Percentiles rank a stretch among this genome's conserved stretches.
Conservation (phyloP, 805 yeast species). For the Limtongozyma cylindracea region DNA sequence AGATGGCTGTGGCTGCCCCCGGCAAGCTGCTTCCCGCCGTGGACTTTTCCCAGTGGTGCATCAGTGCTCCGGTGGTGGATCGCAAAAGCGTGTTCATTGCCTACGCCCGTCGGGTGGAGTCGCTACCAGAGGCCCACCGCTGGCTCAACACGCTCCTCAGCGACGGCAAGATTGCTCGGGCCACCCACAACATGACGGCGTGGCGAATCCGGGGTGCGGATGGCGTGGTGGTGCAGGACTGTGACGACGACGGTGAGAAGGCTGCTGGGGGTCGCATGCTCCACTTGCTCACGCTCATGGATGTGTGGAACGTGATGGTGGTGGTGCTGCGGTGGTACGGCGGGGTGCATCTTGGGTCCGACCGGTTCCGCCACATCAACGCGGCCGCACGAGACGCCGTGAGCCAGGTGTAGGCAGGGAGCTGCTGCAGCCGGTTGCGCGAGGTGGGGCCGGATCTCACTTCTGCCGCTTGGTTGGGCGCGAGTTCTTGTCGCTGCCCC, state of each 20-base stretch:
- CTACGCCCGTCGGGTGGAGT: slow-evolving; percentile 32
- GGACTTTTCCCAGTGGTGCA: slow-evolving; percentile 40
- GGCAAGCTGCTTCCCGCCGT: neutral
- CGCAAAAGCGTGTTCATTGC: slow-evolving; percentile 74
- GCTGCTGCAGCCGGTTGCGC: no score
- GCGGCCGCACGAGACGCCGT: slow-evolving; percentile 73
- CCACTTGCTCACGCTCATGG: slow-evolving; percentile 56
- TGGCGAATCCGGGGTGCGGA: slow-evolving; percentile 44
- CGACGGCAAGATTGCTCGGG: slow-evolving; percentile 41
- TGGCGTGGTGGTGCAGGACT: slow-evolving; percentile 49
- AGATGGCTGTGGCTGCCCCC: slow-evolving; percentile 2
- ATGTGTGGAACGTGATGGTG: slow-evolving; percentile 64
- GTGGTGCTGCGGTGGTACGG: slow-evolving; percentile 87
- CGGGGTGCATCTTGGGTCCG: slow-evolving; percentile 81
- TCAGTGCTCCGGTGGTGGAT: slow-evolving; percentile 58
- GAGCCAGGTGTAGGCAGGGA: slow-evolving; percentile 3
- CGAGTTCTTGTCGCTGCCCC: no score
- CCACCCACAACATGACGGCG: slow-evolving; percentile 68
- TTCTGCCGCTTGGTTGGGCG: no score
- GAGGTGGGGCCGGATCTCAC: no score
- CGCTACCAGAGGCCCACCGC: slow-evolving; percentile 60
- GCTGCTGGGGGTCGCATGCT: slow-evolving; percentile 84
- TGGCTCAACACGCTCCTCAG: slow-evolving; percentile 23
- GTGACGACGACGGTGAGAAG: slow-evolving; percentile 92
- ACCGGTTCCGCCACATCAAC: slow-evolving; percentile 82